These are phyloP conservation scores for Lepidopterella palustris DNA, from an alignment of 495 filamentous ascomycete species.

Conservation along the genomic window DNA sequence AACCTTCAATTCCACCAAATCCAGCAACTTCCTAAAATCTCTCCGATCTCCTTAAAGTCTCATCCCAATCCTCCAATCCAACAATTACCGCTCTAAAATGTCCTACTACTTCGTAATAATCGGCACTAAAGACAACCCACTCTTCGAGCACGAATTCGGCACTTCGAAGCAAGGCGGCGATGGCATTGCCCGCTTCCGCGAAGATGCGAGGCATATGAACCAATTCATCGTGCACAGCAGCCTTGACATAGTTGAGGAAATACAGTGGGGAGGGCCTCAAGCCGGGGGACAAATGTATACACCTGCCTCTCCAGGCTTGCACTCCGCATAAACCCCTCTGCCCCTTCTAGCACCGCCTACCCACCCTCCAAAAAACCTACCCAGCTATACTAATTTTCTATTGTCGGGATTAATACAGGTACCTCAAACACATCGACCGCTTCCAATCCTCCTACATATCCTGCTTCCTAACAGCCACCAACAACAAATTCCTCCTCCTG, in stretches of 20 bases:
- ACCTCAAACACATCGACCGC: constrained; percentile 89
- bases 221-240: constrained; percentile 93
- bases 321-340: too few species aligned
- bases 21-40: neutral
- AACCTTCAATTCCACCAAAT: neutral
- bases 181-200: constrained; percentile 77
- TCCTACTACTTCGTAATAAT: constrained; percentile 96
- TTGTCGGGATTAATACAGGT: constrained; percentile 52
- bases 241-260: constrained; percentile 89
- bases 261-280: too few species aligned
- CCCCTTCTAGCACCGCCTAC: neutral
- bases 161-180: constrained; percentile 91
- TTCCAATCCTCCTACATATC: constrained; percentile 88
- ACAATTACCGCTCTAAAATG: constrained; percentile 46
- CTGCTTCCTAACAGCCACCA: constrained; percentile 79
- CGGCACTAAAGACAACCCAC: constrained; percentile 85
- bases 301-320: too few species aligned
- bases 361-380: neutral
- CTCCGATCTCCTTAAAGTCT: neutral
- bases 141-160: constrained; percentile 94
- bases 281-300: too few species aligned
- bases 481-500: constrained; percentile 82
- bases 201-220: constrained; percentile 85
- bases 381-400: neutral
- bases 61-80: neutral